These are phyloP conservation scores for Melanopsichium pennsylvanicum DNA, from an alignment of 1,284 basidiomycete species.

Conservation along the genomic window DNA sequence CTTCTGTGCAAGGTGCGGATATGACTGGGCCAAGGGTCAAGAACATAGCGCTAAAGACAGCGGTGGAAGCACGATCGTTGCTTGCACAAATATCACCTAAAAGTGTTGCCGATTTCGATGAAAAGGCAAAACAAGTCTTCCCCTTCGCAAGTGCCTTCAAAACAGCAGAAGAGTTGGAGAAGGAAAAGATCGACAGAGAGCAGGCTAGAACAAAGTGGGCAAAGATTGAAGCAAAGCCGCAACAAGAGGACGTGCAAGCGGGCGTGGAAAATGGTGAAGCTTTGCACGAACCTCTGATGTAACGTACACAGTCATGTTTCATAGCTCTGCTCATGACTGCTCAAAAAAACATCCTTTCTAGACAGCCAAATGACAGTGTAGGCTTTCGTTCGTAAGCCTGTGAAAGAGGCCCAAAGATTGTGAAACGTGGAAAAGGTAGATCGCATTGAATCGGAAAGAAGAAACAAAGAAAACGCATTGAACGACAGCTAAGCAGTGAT, in stretches of 20 bases:
- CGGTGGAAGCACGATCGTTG: slow-evolving; percentile 6
- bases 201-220: slow-evolving; percentile 7
- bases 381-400: too few relatives aligned
- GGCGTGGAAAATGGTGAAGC: slow-evolving; percentile 1
- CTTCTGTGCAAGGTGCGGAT: background rate
- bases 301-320: too few relatives aligned
- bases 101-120: slow-evolving; percentile 49
- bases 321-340: too few relatives aligned
- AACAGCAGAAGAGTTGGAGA: slow-evolving; percentile 50
- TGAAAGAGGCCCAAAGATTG: too few relatives aligned
- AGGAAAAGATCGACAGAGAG: slow-evolving; percentile 24
- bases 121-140: slow-evolving; percentile 54
- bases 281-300: slow-evolving; percentile 9
- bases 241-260: background rate
- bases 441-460: too few relatives aligned
- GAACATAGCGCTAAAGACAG: slow-evolving; percentile 12
- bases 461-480: too few relatives aligned
- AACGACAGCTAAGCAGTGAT: too few relatives aligned
- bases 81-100: slow-evolving; percentile 13
- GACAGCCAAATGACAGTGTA: too few relatives aligned
- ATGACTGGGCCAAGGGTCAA: background rate
- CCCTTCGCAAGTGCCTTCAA: slow-evolving; percentile 67
- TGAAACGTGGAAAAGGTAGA: too few relatives aligned
- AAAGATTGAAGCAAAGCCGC: background rate
- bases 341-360: too few relatives aligned